phyloP scores from a whole-genome alignment of 176 grass and related monocot species.

The Poa annua region DNA sequence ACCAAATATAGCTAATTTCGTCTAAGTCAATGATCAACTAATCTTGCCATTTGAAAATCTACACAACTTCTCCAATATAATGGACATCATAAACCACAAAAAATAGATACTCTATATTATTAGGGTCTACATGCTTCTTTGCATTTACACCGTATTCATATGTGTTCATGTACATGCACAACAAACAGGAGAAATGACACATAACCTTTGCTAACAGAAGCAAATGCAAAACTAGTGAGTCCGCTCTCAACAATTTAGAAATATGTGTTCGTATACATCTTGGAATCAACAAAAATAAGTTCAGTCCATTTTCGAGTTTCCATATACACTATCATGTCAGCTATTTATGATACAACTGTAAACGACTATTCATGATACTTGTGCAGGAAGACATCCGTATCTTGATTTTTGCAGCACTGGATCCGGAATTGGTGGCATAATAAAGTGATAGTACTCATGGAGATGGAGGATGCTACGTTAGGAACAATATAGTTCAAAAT shows the following conservation, averaged over 20 bases:
- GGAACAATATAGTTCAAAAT: neutral
- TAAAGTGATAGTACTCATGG: neutral
- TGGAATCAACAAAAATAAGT: neutral
- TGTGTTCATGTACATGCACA: neutral
- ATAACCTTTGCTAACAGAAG: neutral
- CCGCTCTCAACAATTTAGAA: neutral
- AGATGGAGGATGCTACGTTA: neutral
- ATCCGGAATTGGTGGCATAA: neutral
- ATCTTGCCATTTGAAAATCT: neutral
- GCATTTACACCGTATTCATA: neutral
- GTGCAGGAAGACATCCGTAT: neutral
- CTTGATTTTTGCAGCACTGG: neutral
- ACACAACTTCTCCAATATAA: neutral
- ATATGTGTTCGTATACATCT: neutral
- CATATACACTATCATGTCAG: neutral
- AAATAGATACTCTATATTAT: neutral
- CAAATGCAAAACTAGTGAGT: neutral
- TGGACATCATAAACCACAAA: neutral
- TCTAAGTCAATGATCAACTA: neutral
- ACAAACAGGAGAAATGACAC: neutral
- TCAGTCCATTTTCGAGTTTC: neutral
- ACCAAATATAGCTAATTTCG: neutral
- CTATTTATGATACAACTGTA: neutral
- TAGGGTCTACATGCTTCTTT: neutral
- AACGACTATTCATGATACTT: neutral